Evolutionary conservation across 768 basidiomycete genomes (phyloP).

Genomic region (Suillus hirtellus): DNA sequence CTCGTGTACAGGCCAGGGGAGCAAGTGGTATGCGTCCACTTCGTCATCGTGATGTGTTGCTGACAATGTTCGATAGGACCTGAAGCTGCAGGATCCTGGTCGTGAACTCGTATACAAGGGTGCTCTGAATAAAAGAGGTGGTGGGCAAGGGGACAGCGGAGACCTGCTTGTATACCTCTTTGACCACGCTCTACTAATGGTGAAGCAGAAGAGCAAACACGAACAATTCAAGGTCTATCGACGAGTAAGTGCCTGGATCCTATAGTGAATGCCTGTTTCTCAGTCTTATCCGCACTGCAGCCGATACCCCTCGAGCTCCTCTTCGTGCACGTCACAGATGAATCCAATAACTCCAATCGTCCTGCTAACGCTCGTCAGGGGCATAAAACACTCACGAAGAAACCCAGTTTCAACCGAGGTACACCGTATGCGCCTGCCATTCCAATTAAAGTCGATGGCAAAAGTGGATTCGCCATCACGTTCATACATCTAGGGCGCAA

Average conservation of each 20-base stretch:
- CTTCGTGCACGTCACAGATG: slow-evolving; percentile 76
- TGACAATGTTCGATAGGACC: slow-evolving; percentile 51
- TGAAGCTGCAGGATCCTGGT: slow-evolving; percentile 83
- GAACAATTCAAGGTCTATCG: slow-evolving; percentile 94
- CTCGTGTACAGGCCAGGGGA: slow-evolving; percentile 88
- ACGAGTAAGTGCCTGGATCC: slow-evolving; percentile 55
- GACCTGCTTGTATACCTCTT: slow-evolving; percentile 94
- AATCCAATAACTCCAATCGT: slow-evolving; percentile 39
- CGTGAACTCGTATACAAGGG: slow-evolving; percentile 94
- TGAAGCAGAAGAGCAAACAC: slow-evolving; percentile 89
- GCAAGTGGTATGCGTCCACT: slow-evolving; percentile 62
- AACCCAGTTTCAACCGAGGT: slow-evolving; percentile 42
- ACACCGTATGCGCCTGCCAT: slow-evolving; percentile 47
- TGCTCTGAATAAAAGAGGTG: slow-evolving; percentile 79
- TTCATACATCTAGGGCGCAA: slow-evolving; percentile 93
- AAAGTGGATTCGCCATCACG: slow-evolving; percentile 88
- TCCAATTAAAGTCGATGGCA: slow-evolving; percentile 57
- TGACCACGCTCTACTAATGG: slow-evolving; percentile 95
- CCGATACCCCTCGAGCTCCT: slow-evolving; percentile 96
- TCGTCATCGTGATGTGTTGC: background rate
- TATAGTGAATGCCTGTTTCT: background rate
- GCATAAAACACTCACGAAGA: slow-evolving; percentile 44
- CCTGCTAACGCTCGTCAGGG: slow-evolving; percentile 40
- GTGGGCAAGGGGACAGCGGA: slow-evolving; percentile 71
- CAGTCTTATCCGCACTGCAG: slow-evolving; percentile 40